phyloP scores from a whole-genome alignment of 192 early-diverging fungal genomes.

The Coemansia sp. region DNA sequence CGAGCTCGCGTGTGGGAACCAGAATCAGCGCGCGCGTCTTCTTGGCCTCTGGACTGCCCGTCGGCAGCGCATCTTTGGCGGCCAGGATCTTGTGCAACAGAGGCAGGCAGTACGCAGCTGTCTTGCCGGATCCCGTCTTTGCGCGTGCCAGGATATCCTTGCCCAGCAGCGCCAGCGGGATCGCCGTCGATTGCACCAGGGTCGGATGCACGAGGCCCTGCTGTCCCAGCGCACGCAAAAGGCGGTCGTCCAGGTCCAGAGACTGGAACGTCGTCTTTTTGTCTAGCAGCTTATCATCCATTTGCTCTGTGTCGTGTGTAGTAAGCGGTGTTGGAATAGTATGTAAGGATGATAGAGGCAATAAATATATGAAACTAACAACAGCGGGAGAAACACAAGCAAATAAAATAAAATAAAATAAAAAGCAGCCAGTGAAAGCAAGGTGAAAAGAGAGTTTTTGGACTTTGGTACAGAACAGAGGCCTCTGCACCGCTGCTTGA shows the following conservation, averaged over 20 bases:
- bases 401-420: no score
- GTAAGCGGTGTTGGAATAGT: no score
- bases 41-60: constrained; percentile 16
- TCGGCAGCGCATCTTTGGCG: constrained; percentile 57
- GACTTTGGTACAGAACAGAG: no score
- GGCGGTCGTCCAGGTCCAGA: constrained; percentile 84
- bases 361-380: neutral
- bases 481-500: no score
- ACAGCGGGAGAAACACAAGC: no score
- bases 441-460: no score
- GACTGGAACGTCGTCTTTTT: constrained; percentile 51
- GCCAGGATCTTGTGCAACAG: constrained; percentile 86
- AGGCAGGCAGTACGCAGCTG: constrained; percentile 90
- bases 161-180: constrained; percentile 87
- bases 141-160: constrained; percentile 93
- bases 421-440: no score
- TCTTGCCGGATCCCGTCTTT: constrained; percentile 95
- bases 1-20: constrained; percentile 93
- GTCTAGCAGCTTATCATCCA: constrained; percentile 53
- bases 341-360: neutral
- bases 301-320: constrained; percentile 12
- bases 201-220: constrained; percentile 84
- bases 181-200: constrained; percentile 80
- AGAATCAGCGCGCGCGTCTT: constrained; percentile 67
- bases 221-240: constrained; percentile 80